These are phyloP conservation scores for Yamadazyma buinensis DNA, from an alignment of 1,139 yeast species.

Conservation along the genomic window DNA sequence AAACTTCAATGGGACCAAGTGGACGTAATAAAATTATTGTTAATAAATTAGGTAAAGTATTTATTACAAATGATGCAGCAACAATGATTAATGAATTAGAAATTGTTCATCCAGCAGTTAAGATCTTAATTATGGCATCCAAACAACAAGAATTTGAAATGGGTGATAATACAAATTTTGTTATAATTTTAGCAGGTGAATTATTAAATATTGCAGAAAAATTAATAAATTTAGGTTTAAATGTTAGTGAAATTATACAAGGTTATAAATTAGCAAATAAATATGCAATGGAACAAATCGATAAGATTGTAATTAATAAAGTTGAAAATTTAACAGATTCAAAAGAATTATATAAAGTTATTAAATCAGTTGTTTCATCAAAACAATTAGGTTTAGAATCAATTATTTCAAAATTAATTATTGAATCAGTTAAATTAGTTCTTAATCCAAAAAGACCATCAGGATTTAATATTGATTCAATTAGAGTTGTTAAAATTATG, in stretches of 20 bases:
- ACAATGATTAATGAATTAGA: conserved; percentile 92
- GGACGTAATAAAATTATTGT: conserved; percentile 96
- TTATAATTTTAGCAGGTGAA: conserved; percentile 79
- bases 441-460: conserved; percentile 62
- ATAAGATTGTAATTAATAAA: conserved; percentile 58
- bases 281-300: conserved; percentile 66
- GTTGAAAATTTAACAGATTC: conserved; percentile 56
- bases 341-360: conserved; percentile 64
- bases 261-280: conserved; percentile 84
- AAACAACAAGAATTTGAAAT: conserved; percentile 91
- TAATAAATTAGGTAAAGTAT: conserved; percentile 73
- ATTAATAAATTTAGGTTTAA: conserved; percentile 77
- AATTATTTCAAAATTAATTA: conserved; percentile 69
- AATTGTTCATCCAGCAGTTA: conserved; percentile 96
- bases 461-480: conserved; percentile 80
- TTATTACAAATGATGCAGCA: conserved; percentile 94
- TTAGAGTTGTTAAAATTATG: conserved; percentile 95
- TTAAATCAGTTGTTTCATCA: conserved; percentile 85
- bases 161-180: conserved; percentile 50
- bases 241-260: conserved; percentile 85
- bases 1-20: conserved; percentile 96
- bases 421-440: conserved; percentile 79
- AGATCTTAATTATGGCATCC: conserved; percentile 91
- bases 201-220: conserved; percentile 80
- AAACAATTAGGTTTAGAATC: conserved; percentile 92